These are phyloP conservation scores for Mycogone perniciosa DNA, from an alignment of 2,329 filamentous ascomycete genomes.

Conservation along the genomic window DNA sequence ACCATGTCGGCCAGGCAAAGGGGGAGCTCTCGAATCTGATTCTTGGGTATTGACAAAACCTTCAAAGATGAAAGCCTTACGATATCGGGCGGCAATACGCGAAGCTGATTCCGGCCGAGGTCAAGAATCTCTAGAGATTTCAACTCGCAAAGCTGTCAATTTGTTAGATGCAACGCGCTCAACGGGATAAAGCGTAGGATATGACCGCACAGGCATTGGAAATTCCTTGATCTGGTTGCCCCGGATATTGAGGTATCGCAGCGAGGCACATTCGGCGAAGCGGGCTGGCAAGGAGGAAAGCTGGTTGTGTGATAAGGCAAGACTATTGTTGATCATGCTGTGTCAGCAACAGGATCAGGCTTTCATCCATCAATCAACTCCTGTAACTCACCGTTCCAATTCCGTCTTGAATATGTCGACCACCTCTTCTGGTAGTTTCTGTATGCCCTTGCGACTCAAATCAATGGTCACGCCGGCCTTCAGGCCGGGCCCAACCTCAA, in stretches of 20 bases:
- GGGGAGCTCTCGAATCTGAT: conserved; percentile 78
- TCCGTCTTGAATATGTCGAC: conserved; percentile 69
- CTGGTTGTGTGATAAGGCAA: conserved; percentile 76
- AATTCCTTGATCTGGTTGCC: conserved; percentile 66
- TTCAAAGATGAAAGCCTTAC: conserved; percentile 77
- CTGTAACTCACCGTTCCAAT: conserved; percentile 56
- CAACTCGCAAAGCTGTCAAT: conserved; percentile 69
- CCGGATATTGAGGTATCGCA: conserved; percentile 74
- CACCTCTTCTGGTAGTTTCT: conserved; percentile 64
- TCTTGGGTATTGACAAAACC: conserved; percentile 81
- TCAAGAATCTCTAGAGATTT: conserved; percentile 87
- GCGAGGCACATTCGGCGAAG: conserved; percentile 68
- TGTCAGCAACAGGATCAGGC: conserved; percentile 6
- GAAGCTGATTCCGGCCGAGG: conserved; percentile 81
- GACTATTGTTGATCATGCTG: conserved; percentile 37
- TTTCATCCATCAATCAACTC: neutral
- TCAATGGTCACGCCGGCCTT: conserved; percentile 73
- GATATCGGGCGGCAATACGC: conserved; percentile 70
- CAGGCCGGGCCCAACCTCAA: conserved; percentile 54
- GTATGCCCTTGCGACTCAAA: conserved; percentile 68
- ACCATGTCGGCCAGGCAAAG: conserved; percentile 82
- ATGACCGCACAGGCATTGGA: conserved; percentile 44
- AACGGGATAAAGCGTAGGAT: conserved; percentile 1
- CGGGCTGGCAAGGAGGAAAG: conserved; percentile 62
- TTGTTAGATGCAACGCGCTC: conserved; percentile 16